Evolutionary conservation across 306 rosid species (phyloP), one percentile per base, ranked within the genome.

Genomic region (Trichosanthes cucumerina): DNA sequence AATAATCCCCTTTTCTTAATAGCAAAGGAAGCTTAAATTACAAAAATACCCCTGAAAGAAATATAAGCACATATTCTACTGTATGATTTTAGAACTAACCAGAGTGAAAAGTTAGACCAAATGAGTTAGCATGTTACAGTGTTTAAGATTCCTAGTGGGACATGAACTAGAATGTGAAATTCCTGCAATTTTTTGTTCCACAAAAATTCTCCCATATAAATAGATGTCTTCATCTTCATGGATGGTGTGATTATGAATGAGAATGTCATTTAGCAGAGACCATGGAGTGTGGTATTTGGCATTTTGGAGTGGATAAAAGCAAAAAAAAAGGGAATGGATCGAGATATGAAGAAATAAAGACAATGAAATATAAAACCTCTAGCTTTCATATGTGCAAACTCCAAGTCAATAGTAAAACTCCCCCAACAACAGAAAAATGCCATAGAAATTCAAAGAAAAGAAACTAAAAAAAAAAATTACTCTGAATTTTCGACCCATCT

Each of bases 1-100:
- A 28, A 16, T 9, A 46, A 50, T 80, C 43, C 5, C 47, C 84
- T 83, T 94, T 92, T 49, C 98, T 91, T 92, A 87, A 85, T 75
- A 44, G 85, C 88, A 87, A 91, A 89, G 97, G 80, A 92, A 90
- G 59, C 19, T 9, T 14, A 18, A 76, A 80, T 88, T 89, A 87
- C 91, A 72, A 56, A 13, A 81, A 79, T 65, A 81, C 28, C 87
- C 88, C 65, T 65, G 1, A 39, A 54, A 57, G 23, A 19, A 76
- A 54, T 15, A 21, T 21, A 75, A 49, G 16, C 23, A 49, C 43
- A 49, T 4, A 18, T 21, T 75, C 65, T 34, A 52, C 34, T 53
- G 6, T 34, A 53, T 50, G 13, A 50, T 33, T 50, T 31, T 74
- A 3, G 38, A 49, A 15, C 36, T 74, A 74, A 26, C 57, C 7